phyloP scores from a whole-genome alignment of 495 filamentous ascomycete species.

The Aspergillus steynii region DNA sequence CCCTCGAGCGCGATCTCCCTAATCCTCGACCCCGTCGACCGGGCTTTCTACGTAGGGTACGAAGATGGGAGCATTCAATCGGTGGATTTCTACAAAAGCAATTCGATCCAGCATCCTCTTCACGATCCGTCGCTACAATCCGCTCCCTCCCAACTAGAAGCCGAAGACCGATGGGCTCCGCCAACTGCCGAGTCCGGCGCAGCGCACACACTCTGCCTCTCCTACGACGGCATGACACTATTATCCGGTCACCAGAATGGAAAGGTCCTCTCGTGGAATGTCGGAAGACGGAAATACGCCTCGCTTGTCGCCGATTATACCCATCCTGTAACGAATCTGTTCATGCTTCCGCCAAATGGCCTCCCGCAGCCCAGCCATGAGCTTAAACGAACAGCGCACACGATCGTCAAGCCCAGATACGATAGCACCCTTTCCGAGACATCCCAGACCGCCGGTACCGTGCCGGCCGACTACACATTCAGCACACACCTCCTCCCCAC shows the following conservation, averaged over 20 bases:
- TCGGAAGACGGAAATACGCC: constrained; percentile 62
- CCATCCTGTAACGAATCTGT: constrained; percentile 76
- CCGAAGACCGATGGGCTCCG: constrained; percentile 59
- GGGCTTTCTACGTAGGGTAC: constrained; percentile 79
- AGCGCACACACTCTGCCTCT: constrained; percentile 63
- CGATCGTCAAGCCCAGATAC: constrained; percentile 71
- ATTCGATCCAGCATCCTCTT: constrained; percentile 50
- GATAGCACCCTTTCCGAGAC: constrained; percentile 44
- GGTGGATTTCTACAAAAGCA: constrained; percentile 70
- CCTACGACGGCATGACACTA: constrained; percentile 78
- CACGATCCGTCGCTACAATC: constrained; percentile 54
- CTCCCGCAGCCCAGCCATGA: constrained; percentile 44
- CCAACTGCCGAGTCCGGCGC: constrained; percentile 61
- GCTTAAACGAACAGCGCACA: constrained; percentile 52
- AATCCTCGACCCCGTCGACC: constrained; percentile 77
- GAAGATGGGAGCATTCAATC: constrained; percentile 81
- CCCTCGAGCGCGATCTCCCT: constrained; percentile 69
- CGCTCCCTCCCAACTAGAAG: constrained; percentile 58
- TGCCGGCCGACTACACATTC: constrained; percentile 68
- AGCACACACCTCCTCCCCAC: constrained; percentile 58
- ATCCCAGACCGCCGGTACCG: constrained; percentile 45
- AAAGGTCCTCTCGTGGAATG: constrained; percentile 77
- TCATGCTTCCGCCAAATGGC: constrained; percentile 63
- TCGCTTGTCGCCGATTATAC: constrained; percentile 66
- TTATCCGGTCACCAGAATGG: constrained; percentile 81